phyloP scores from a whole-genome alignment of 2,329 filamentous ascomycete species.

The Cercospora citrullina region DNA sequence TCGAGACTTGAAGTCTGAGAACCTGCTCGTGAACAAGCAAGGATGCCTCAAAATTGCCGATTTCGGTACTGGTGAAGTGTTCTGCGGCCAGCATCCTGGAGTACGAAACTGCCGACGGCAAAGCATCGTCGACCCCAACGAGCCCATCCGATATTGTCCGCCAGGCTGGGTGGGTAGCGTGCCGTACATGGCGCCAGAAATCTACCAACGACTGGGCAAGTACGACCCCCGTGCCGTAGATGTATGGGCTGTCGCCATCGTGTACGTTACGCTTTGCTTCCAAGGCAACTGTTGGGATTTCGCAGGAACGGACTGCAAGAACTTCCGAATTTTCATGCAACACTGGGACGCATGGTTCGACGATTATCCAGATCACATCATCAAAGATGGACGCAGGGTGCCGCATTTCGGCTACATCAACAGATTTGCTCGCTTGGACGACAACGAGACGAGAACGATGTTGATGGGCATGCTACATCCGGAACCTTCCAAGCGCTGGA shows the following conservation, averaged over 20 bases:
- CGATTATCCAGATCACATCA: slow-evolving; percentile 53
- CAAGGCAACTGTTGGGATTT: slow-evolving; percentile 72
- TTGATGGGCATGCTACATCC: slow-evolving; percentile 82
- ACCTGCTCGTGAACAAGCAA: slow-evolving; percentile 74
- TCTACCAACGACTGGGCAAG: slow-evolving; percentile 64
- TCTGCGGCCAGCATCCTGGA: slow-evolving; percentile 77
- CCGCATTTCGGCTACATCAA: slow-evolving; percentile 62
- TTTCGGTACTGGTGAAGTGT: slow-evolving; percentile 86
- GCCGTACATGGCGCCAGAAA: slow-evolving; percentile 86
- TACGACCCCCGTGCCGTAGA: slow-evolving; percentile 79
- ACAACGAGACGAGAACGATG: slow-evolving; percentile 67
- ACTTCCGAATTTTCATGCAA: slow-evolving; percentile 64
- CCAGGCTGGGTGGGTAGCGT: slow-evolving; percentile 82
- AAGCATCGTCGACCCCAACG: slow-evolving; percentile 71
- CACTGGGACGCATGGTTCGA: slow-evolving; percentile 70
- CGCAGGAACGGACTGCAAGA: slow-evolving; percentile 56
- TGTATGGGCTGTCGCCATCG: slow-evolving; percentile 82
- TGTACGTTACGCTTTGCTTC: slow-evolving; percentile 76
- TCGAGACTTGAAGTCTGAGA: slow-evolving; percentile 88
- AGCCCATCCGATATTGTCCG: slow-evolving; percentile 67
- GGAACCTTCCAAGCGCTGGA: slow-evolving; percentile 68
- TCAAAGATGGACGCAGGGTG: slow-evolving; percentile 48
- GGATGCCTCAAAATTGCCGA: slow-evolving; percentile 89
- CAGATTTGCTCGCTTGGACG: slow-evolving; percentile 66
- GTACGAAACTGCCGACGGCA: slow-evolving; percentile 55